Conservation (phyloP, 2,329 filamentous ascomycete species). For the Fusarium pseudocircinatum region DNA sequence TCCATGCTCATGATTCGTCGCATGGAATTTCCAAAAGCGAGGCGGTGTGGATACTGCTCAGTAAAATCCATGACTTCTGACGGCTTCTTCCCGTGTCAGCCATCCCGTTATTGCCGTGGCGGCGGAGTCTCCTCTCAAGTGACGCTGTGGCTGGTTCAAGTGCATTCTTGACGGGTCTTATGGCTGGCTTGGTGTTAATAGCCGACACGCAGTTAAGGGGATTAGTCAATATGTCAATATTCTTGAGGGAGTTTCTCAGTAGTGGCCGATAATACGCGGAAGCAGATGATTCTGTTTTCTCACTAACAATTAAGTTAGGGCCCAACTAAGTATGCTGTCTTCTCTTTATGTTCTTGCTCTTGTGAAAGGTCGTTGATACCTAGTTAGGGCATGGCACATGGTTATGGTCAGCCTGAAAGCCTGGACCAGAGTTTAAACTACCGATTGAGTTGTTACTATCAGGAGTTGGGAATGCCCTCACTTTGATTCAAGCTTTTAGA, state of each 20-base stretch:
- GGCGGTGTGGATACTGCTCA: slow-evolving; percentile 28
- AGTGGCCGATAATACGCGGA: neutral
- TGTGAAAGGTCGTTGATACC: neutral
- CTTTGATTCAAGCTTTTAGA: neutral
- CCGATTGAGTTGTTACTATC: neutral
- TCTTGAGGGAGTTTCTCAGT: neutral
- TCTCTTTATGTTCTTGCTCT: neutral
- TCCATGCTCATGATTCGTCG: slow-evolving; percentile 4
- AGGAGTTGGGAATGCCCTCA: slow-evolving; percentile 27
- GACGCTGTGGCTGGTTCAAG: slow-evolving; percentile 25
- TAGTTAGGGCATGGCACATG: neutral
- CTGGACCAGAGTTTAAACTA: neutral
- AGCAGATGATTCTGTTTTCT: neutral
- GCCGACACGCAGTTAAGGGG: neutral
- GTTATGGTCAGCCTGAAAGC: neutral
- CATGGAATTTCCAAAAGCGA: neutral
- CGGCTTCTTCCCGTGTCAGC: slow-evolving; percentile 27
- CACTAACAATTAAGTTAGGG: neutral
- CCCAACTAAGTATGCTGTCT: neutral
- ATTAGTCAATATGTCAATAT: neutral
- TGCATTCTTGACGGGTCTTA: slow-evolving; percentile 6
- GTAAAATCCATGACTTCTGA: neutral
- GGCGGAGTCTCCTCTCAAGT: slow-evolving; percentile 16
- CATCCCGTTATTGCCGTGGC: slow-evolving; percentile 31
- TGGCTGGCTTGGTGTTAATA: neutral